Evolutionary conservation across 495 filamentous ascomycete genomes (phyloP).

Genomic region (Tuber borchii): DNA sequence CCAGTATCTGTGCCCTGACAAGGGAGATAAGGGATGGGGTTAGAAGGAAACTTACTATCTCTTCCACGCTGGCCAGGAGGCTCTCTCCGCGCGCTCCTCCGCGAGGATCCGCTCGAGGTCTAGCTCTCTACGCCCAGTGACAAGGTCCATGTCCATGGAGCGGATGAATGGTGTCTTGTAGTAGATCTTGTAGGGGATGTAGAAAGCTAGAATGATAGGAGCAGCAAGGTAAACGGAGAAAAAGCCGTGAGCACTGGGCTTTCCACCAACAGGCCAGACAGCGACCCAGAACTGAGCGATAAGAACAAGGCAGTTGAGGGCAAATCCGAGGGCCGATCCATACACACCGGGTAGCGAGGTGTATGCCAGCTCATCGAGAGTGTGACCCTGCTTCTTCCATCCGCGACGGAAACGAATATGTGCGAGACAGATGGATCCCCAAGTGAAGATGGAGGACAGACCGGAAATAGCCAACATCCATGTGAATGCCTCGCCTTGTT

Average conservation of each 20-base stretch:
- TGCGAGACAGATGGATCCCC: slow-evolving; percentile 78
- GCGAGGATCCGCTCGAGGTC: slow-evolving; percentile 67
- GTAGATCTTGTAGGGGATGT: slow-evolving; percentile 71
- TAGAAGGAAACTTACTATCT: slow-evolving; percentile 51
- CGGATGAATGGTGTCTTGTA: slow-evolving; percentile 63
- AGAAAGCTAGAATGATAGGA: slow-evolving; percentile 71
- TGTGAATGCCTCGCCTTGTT: slow-evolving; percentile 60
- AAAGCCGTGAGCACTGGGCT: slow-evolving; percentile 55
- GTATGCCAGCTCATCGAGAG: slow-evolving; percentile 71
- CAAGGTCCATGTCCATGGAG: slow-evolving; percentile 69
- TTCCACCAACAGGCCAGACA: slow-evolving; percentile 62
- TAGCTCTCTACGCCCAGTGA: slow-evolving; percentile 81
- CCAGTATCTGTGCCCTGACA: background rate
- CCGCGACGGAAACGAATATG: slow-evolving; percentile 89
- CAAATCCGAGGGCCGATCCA: slow-evolving; percentile 78
- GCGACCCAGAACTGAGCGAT: slow-evolving; percentile 92
- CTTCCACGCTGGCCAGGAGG: slow-evolving; percentile 79
- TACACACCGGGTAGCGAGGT: slow-evolving; percentile 65
- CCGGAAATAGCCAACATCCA: slow-evolving; percentile 91
- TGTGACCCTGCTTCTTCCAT: slow-evolving; percentile 65
- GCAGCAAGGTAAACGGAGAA: slow-evolving; percentile 71
- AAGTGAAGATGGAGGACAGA: slow-evolving; percentile 85
- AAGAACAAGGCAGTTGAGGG: slow-evolving; percentile 73
- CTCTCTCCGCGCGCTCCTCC: slow-evolving; percentile 67
- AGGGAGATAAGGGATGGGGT: background rate